Percentiles rank a stretch among this genome's conserved stretches.
Evolutionary conservation across 2,329 filamentous ascomycete genomes (phyloP).

Genomic region (Arthrobotrys pseudoclavata): DNA sequence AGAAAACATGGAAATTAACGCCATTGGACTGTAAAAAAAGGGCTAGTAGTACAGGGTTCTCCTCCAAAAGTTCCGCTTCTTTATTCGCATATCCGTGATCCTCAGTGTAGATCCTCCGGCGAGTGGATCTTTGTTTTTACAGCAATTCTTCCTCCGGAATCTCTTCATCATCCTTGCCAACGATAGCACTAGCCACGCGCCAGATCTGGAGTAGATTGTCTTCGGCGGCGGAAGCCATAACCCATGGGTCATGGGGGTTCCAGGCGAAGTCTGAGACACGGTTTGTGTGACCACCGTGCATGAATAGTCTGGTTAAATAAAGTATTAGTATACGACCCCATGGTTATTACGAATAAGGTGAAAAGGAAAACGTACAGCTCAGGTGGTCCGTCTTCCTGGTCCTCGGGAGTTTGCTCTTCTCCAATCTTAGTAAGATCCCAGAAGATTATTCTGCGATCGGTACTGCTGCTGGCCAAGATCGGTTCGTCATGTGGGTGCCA

Average conservation of each 20-base stretch:
- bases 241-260: conserved; percentile 97
- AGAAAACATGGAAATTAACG: conserved; percentile 10
- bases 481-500: conserved; percentile 95
- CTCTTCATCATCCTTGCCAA: conserved; percentile 81
- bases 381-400: conserved; percentile 92
- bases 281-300: conserved; percentile 99
- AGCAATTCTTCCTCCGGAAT: conserved; percentile 69
- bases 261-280: conserved; percentile 96
- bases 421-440: conserved; percentile 95
- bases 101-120: not conserved
- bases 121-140: not conserved
- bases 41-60: conserved; percentile 40
- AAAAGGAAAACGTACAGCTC: conserved; percentile 78
- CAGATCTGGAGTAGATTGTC: conserved; percentile 97
- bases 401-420: conserved; percentile 93
- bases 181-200: conserved; percentile 86
- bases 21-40: not conserved
- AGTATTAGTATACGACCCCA: conserved; percentile 60
- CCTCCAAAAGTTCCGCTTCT: conserved; percentile 1
- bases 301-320: conserved; percentile 78
- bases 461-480: conserved; percentile 89
- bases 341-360: not conserved
- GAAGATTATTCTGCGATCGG: conserved; percentile 93
- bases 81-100: not conserved
- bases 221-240: conserved; percentile 93